phyloP scores from a whole-genome alignment of 2,329 filamentous ascomycete genomes.

The Acrodontium crateriforme region DNA sequence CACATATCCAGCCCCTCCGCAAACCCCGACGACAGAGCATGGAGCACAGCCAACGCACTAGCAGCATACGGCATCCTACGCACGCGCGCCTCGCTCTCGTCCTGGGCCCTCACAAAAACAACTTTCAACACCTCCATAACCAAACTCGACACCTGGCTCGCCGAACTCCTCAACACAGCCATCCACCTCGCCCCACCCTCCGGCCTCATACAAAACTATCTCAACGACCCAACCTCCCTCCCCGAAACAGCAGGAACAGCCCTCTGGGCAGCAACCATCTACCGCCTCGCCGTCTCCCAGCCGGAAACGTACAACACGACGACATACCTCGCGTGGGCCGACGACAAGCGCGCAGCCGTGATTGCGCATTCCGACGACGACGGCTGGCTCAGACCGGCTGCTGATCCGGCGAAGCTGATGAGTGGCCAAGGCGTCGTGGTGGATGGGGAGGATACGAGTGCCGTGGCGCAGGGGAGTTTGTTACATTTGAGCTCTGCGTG shows the following conservation, averaged over 20 bases:
- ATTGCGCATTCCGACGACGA: conserved; percentile 21
- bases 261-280: conserved; percentile 30
- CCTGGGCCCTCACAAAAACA: conserved; percentile 16
- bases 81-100: conserved; percentile 31
- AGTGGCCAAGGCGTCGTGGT: too few relatives aligned
- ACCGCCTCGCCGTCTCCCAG: conserved; percentile 32
- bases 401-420: conserved; percentile 30
- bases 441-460: too few relatives aligned
- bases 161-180: conserved; percentile 25
- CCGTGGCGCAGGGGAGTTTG: too few relatives aligned
- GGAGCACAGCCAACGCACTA: conserved; percentile 38
- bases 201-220: conserved; percentile 34
- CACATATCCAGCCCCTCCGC: conserved; percentile 30
- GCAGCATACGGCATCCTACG: conserved; percentile 34
- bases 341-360: conserved; percentile 26
- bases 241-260: conserved; percentile 37
- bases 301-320: conserved; percentile 21
- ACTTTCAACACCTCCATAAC: conserved; percentile 11
- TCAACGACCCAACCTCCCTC: conserved; percentile 31
- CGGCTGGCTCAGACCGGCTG: conserved; percentile 27
- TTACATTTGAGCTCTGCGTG: conserved; percentile 30
- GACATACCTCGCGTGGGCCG: conserved; percentile 31
- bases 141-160: conserved; percentile 21
- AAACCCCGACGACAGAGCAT: conserved; percentile 26
- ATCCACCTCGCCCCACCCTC: conserved; percentile 23